Conservation (phyloP, 1,139 yeast genomes). For the Saccharomycopsis hybrid region DNA sequence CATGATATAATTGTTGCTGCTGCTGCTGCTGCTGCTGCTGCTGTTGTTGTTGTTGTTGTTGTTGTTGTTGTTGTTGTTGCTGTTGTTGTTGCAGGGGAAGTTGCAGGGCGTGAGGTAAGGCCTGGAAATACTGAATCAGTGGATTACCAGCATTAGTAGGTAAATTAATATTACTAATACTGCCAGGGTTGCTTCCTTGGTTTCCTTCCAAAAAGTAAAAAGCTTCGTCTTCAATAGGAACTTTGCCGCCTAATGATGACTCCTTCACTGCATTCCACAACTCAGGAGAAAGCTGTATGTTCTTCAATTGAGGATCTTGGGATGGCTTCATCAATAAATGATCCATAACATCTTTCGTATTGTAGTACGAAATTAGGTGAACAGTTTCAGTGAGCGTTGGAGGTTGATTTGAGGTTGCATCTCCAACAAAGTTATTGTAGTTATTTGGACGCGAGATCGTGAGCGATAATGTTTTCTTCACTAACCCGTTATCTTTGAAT, state of each 20-base stretch:
- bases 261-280: conserved; percentile 57
- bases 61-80: too few species aligned
- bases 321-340: conserved; percentile 57
- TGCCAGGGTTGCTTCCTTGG: neutral
- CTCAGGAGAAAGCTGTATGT: conserved; percentile 47
- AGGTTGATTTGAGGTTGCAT: conserved; percentile 5
- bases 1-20: conserved; percentile 6
- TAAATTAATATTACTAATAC: neutral
- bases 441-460: conserved; percentile 28
- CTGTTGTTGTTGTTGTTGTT: too few species aligned
- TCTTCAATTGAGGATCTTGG: conserved; percentile 43
- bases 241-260: conserved; percentile 50
- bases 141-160: neutral
- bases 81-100: too few species aligned
- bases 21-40: conserved; percentile 5
- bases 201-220: conserved; percentile 40
- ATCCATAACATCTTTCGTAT: conserved; percentile 61
- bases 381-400: conserved; percentile 39
- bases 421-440: neutral
- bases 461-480: conserved; percentile 76
- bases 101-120: conserved; percentile 9
- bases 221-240: conserved; percentile 46
- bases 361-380: conserved; percentile 75
- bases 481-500: conserved; percentile 68
- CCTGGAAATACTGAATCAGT: conserved; percentile 2